Evolutionary conservation across 2,329 filamentous ascomycete species (phyloP).

Genomic region (Aspergillus nomiae): DNA sequence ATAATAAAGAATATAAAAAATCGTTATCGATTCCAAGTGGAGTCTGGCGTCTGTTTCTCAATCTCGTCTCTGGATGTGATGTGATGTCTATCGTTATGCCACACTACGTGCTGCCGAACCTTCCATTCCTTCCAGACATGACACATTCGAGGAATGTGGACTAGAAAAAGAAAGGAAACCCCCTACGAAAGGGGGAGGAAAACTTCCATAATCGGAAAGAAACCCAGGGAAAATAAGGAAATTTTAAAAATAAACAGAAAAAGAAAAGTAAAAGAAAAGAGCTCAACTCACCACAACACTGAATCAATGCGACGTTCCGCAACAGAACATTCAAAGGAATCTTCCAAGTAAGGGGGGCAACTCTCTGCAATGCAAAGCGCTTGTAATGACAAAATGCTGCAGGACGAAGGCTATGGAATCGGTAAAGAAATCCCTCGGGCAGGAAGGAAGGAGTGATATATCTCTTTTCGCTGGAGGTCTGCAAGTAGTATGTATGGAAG

Average conservation of each 20-base stretch:
- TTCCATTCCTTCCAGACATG: constrained; percentile 1
- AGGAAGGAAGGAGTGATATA: background rate
- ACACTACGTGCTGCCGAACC: background rate
- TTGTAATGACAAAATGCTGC: background rate
- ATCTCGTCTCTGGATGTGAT: background rate
- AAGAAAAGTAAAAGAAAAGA: background rate
- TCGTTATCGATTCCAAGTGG: background rate
- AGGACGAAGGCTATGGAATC: background rate
- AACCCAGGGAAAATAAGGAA: background rate
- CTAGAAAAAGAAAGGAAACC: background rate
- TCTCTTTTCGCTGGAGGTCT: background rate
- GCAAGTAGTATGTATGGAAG: background rate
- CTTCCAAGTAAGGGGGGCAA: background rate
- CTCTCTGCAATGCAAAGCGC: background rate
- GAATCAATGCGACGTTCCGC: background rate
- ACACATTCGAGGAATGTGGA: constrained; percentile 4
- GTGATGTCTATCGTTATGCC: background rate
- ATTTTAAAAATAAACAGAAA: background rate
- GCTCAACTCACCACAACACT: background rate
- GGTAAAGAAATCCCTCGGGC: background rate
- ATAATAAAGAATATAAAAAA: no score
- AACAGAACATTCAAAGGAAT: background rate
- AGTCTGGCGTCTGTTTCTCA: background rate
- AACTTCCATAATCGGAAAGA: background rate
- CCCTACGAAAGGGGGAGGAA: background rate